These are phyloP conservation scores for Lipomyces yamadae DNA, from an alignment of 805 yeast genomes.

Conservation along the genomic window DNA sequence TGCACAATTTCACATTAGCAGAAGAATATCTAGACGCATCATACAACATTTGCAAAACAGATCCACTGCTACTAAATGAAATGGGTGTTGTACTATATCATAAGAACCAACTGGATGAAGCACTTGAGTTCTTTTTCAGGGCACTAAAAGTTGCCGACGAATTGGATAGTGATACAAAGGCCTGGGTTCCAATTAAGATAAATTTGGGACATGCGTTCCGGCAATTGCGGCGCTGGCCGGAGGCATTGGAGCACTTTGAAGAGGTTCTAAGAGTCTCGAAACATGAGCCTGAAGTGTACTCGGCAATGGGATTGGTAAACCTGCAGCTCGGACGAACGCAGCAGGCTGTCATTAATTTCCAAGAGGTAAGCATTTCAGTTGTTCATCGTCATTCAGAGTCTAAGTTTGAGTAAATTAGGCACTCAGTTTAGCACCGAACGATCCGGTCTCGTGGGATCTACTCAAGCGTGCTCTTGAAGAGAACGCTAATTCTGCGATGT, in stretches of 20 bases:
- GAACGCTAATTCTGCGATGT: conserved; percentile 23
- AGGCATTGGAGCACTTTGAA: conserved; percentile 75
- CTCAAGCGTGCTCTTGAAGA: conserved; percentile 65
- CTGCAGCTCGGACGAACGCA: conserved; percentile 66
- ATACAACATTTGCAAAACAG: conserved; percentile 75
- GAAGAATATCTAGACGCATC: conserved; percentile 83
- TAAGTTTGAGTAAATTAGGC: conserved; percentile 49
- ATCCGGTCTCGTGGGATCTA: conserved; percentile 82
- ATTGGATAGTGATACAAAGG: conserved; percentile 75
- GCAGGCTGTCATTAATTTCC: conserved; percentile 76
- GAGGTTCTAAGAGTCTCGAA: conserved; percentile 73
- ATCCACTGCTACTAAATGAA: conserved; percentile 88
- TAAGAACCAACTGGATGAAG: conserved; percentile 64
- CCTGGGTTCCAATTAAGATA: conserved; percentile 83
- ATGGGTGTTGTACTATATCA: conserved; percentile 91
- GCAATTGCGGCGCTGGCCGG: conserved; percentile 59
- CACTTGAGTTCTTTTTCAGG: conserved; percentile 70
- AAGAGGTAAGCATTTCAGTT: conserved; percentile 49
- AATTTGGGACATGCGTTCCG: conserved; percentile 90
- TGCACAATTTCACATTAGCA: conserved; percentile 80
- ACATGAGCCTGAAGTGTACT: conserved; percentile 71
- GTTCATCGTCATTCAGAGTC: background rate
- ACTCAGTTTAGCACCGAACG: conserved; percentile 74
- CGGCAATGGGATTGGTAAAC: conserved; percentile 84
- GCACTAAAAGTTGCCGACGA: conserved; percentile 73